Evolutionary conservation across 1,284 basidiomycete genomes (phyloP).

Genomic region (Sanghuangporus weigelae): DNA sequence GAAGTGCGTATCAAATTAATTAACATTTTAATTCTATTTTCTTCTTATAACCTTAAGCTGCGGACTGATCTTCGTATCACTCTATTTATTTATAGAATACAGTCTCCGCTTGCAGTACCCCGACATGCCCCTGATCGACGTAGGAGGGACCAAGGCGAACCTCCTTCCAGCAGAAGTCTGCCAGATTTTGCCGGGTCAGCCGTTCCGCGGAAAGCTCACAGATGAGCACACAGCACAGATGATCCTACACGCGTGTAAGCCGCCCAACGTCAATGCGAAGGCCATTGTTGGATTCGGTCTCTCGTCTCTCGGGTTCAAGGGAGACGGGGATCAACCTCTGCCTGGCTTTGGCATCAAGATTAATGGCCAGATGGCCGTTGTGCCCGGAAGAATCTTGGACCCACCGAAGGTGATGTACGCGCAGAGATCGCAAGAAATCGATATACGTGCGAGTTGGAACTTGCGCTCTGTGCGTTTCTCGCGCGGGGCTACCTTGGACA

Average conservation of each 20-base stretch:
- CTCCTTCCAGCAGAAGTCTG: conserved; percentile 66
- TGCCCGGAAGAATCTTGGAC: conserved; percentile 63
- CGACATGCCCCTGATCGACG: conserved; percentile 55
- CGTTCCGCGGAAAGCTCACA: conserved; percentile 64
- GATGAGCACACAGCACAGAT: conserved; percentile 64
- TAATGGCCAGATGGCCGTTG: conserved; percentile 61
- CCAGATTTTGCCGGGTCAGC: conserved; percentile 61
- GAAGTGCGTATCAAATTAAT: conserved; percentile 43
- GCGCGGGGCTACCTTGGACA: conserved; percentile 43
- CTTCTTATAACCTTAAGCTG: background rate
- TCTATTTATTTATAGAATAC: conserved; percentile 43
- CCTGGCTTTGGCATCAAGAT: conserved; percentile 57
- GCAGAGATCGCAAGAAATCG: conserved; percentile 38
- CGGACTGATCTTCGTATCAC: background rate
- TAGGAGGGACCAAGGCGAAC: conserved; percentile 46
- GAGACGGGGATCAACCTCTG: conserved; percentile 35
- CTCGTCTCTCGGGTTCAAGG: conserved; percentile 52
- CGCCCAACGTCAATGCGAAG: conserved; percentile 59
- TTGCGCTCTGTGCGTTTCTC: conserved; percentile 56
- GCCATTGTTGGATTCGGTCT: conserved; percentile 56
- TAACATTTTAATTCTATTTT: background rate
- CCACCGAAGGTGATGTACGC: conserved; percentile 56
- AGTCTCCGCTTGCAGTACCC: conserved; percentile 43
- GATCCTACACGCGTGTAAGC: conserved; percentile 62
- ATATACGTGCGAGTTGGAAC: conserved; percentile 70